phyloP scores from a whole-genome alignment of 2,329 filamentous ascomycete species.

The Aspergillus ochraceus region DNA sequence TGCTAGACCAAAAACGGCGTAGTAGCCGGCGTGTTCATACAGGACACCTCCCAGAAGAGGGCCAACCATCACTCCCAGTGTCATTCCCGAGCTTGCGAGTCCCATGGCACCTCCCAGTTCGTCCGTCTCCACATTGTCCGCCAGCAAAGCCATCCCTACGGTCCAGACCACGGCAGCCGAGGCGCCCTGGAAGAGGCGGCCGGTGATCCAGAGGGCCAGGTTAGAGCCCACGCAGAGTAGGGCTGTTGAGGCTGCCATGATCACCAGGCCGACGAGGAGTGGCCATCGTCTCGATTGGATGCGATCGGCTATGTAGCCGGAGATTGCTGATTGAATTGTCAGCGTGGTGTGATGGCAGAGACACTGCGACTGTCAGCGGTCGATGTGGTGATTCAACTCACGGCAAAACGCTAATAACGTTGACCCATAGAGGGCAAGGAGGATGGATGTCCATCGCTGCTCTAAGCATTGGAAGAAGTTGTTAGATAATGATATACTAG shows the following conservation, averaged over 20 bases:
- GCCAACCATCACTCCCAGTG: constrained; percentile 61
- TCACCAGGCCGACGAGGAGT: constrained; percentile 62
- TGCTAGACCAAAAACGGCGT: constrained; percentile 37
- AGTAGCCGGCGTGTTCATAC: constrained; percentile 53
- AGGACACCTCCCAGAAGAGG: constrained; percentile 71
- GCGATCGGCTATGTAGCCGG: constrained; percentile 54
- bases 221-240: constrained; percentile 64
- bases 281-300: constrained; percentile 61
- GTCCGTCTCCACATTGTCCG: constrained; percentile 65
- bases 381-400: constrained; percentile 22
- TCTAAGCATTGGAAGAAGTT: constrained; percentile 35
- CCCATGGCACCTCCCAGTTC: constrained; percentile 67
- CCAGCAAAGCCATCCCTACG: constrained; percentile 69
- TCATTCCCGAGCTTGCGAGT: constrained; percentile 64
- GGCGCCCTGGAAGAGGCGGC: constrained; percentile 66
- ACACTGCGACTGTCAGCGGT: neutral
- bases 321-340: constrained; percentile 38
- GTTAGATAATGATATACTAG: neutral
- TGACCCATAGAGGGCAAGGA: constrained; percentile 69
- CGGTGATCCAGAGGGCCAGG: constrained; percentile 61
- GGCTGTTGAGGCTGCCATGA: constrained; percentile 62
- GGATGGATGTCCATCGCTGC: constrained; percentile 70
- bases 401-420: constrained; percentile 61
- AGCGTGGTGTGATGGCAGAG: neutral
- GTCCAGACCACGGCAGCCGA: constrained; percentile 73